Evolutionary conservation across 495 filamentous ascomycete species (phyloP).

Genomic region (Aspergillus bridgeri): DNA sequence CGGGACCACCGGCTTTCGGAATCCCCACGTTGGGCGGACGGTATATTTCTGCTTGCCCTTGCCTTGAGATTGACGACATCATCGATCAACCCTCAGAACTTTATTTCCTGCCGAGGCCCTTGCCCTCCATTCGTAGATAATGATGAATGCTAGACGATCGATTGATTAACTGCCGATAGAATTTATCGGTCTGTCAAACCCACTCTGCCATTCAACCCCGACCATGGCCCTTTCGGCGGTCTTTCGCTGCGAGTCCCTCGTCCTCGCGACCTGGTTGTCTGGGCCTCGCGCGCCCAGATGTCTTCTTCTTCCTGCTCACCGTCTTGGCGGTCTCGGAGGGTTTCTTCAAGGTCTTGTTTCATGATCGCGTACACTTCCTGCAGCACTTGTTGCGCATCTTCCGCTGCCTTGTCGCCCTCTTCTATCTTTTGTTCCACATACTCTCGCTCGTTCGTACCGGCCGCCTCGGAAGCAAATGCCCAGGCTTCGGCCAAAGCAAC

Average conservation of each 20-base stretch:
- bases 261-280: neutral
- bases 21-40: slow-evolving; percentile 7
- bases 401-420: slow-evolving; percentile 30
- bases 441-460: slow-evolving; percentile 30
- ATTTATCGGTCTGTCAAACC: slow-evolving; percentile 25
- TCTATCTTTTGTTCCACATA: slow-evolving; percentile 37
- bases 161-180: neutral
- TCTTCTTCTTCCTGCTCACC: slow-evolving; percentile 24
- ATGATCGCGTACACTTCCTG: slow-evolving; percentile 32
- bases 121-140: neutral
- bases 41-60: neutral
- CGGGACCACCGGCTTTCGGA: slow-evolving; percentile 16
- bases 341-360: slow-evolving; percentile 35
- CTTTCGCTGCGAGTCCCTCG: slow-evolving; percentile 16
- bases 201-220: slow-evolving; percentile 34
- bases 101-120: neutral
- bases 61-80: neutral
- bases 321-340: slow-evolving; percentile 17
- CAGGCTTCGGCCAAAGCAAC: slow-evolving; percentile 41
- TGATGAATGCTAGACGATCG: no score
- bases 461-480: slow-evolving; percentile 48
- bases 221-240: slow-evolving; percentile 37
- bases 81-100: neutral
- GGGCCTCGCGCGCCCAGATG: slow-evolving; percentile 30
- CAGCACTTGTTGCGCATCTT: slow-evolving; percentile 30